Base-by-base conservation (phyloP, 2,329 filamentous ascomycete genomes). In the Chalaropsis ovoidea region DNA sequence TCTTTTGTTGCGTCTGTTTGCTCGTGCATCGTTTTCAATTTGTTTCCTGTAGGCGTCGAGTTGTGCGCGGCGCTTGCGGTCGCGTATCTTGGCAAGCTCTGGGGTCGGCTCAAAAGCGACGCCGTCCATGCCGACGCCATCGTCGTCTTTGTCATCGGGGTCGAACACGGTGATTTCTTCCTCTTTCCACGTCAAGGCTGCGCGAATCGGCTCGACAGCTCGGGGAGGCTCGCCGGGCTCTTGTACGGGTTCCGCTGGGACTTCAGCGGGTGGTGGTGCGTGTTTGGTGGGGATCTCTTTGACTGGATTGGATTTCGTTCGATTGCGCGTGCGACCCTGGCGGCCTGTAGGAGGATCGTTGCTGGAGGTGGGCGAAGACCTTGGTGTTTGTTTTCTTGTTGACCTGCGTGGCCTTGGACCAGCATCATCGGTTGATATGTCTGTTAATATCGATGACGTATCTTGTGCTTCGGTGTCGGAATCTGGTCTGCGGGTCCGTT, bases 151-250 rank as follows among this genome's bases (percentile, higher is more conserved):
- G 71, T 87, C 85, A 49, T 83, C 77, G 0, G 83, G 82, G 69
- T 86, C 81, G 72, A 86, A 85, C 35, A 86, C 78, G 1, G 85
- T 87, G 68, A 87, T 87, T 71, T 87, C 85, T 69, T 86, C 81
- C 69, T 86, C 83, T 70, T 84, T 83, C 85, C 85, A 87, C 1
- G 85, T 87, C 63, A 86, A 75, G 2, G 82, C 79, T 6, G 83
- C 82, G 43, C 83, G 78, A 10, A 84, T 71, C 0, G 82, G 81
- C 65, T 84, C 82, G 63, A 78, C 74, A 35, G 82, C 73, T 52
- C 73, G 63, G n/a, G 49, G 49, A 3, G 52, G 63, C 65, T 68
- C 64, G 43, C 7, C 8, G 17, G 54, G 27, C 63, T 62, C 61
- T 31, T 45, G 24, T 31, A 41, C 42, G 7, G 42, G 45, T 17